These are phyloP conservation scores for Whalleya microplaca DNA, from an alignment of 2,329 filamentous ascomycete species.

Conservation along the genomic window DNA sequence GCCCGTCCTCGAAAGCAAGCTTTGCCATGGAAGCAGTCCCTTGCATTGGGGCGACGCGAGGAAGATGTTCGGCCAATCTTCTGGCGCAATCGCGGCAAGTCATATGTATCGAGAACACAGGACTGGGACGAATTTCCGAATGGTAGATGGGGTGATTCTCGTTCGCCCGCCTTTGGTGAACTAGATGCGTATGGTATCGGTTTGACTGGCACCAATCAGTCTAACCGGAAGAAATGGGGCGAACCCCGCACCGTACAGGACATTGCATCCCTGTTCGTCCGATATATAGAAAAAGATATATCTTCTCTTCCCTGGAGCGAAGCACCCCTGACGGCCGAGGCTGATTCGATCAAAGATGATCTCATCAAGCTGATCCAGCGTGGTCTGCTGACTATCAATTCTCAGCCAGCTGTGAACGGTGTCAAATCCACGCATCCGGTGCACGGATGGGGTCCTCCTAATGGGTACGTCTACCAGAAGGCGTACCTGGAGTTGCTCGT, in stretches of 20 bases:
- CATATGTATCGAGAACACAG: conserved; percentile 92
- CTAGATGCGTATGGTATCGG: conserved; percentile 93
- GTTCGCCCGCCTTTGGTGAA: conserved; percentile 95
- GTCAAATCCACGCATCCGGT: conserved; percentile 84
- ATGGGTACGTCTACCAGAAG: conserved; percentile 98
- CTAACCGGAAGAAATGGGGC: conserved; percentile 95
- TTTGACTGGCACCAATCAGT: conserved; percentile 91
- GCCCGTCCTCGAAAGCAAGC: conserved; percentile 82
- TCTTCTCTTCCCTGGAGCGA: conserved; percentile 94
- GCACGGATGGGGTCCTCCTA: conserved; percentile 91
- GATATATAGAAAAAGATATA: conserved; percentile 80
- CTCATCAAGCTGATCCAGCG: conserved; percentile 82
- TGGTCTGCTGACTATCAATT: conserved; percentile 94
- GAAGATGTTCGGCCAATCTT: conserved; percentile 98
- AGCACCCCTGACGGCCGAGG: conserved; percentile 80
- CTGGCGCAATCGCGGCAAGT: conserved; percentile 96
- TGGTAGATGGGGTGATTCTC: conserved; percentile 95
- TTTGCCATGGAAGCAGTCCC: conserved; percentile 95
- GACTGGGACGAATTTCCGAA: conserved; percentile 99
- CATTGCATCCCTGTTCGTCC: conserved; percentile 80
- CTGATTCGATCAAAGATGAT: conserved; percentile 74
- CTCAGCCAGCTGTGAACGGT: conserved; percentile 91
- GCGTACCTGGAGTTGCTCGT: conserved; percentile 93
- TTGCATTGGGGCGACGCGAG: conserved; percentile 82
- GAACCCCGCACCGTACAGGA: conserved; percentile 80